A percentile compares a stretch with the other conserved stretches of the same genome.
These are phyloP conservation scores for Phaeosphaeriaceae sp. DNA, from an alignment of 2,329 filamentous ascomycete species.

Conservation along the genomic window DNA sequence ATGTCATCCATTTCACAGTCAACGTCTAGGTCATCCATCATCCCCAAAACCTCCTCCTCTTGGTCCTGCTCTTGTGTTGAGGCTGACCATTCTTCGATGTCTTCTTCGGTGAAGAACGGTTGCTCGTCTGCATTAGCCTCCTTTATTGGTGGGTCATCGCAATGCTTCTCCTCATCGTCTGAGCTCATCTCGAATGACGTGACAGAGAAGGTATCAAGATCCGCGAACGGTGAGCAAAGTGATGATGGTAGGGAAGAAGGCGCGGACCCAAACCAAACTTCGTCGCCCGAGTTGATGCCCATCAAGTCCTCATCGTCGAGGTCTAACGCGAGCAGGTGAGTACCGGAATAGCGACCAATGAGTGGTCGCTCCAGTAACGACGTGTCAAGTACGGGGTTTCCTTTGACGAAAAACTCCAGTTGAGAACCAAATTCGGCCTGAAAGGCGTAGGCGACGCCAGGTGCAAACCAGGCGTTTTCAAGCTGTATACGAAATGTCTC, in stretches of 20 bases:
- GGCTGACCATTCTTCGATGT: constrained; percentile 18
- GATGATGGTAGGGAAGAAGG: constrained; percentile 14
- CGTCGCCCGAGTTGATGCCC: not conserved
- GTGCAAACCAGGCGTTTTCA: constrained; percentile 18
- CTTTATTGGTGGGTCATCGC: not conserved
- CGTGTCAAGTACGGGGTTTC: not conserved
- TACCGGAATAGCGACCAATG: constrained; percentile 9
- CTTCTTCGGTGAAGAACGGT: constrained; percentile 16
- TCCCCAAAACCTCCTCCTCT: not conserved
- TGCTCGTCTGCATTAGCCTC: constrained; percentile 1
- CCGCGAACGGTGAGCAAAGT: constrained; percentile 13
- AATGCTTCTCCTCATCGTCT: constrained; percentile 1
- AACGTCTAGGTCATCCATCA: constrained; percentile 3
- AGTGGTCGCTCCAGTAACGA: constrained; percentile 3
- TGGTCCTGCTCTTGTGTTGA: not conserved
- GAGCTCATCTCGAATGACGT: constrained; percentile 8
- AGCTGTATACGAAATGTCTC: constrained; percentile 13
- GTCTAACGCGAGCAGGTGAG: constrained; percentile 13
- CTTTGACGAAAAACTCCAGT: constrained; percentile 8
- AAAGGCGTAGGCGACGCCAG: constrained; percentile 13
- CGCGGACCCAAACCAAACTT: not conserved
- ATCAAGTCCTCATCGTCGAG: constrained; percentile 10
- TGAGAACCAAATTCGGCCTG: constrained; percentile 5
- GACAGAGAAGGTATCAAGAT: constrained; percentile 21
- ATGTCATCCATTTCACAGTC: constrained; percentile 25